These are phyloP conservation scores for Rhodotorula graminis DNA, from an alignment of 768 basidiomycete genomes.

Conservation along the genomic window DNA sequence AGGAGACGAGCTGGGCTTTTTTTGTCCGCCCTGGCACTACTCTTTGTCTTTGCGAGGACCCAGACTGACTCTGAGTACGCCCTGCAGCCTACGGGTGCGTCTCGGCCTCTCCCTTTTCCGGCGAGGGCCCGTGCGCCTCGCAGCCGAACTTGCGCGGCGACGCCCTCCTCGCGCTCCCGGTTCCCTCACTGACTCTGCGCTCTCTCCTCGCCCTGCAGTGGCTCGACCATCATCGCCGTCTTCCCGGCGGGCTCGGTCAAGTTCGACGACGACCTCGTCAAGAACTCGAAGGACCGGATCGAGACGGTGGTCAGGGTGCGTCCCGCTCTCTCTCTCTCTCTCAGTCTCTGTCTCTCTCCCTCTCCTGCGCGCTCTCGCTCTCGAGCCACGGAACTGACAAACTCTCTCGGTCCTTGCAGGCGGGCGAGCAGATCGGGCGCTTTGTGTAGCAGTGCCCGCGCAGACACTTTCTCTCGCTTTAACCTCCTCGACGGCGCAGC, in stretches of 20 bases:
- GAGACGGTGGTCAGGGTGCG: constrained; percentile 24
- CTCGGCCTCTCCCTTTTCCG: neutral
- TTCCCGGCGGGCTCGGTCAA: constrained; percentile 77
- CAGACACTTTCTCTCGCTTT: too few relatives aligned
- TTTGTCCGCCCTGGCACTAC: constrained; percentile 47
- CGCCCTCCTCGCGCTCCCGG: too few relatives aligned
- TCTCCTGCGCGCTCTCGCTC: neutral
- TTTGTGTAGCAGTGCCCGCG: neutral
- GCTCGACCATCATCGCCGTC: constrained; percentile 62
- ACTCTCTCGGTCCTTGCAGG: neutral
- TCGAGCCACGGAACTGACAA: neutral
- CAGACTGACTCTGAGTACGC: neutral
- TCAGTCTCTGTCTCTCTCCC: too few relatives aligned
- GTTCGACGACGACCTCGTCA: constrained; percentile 88
- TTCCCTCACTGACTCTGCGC: too few relatives aligned
- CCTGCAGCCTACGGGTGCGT: neutral
- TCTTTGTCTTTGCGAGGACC: neutral
- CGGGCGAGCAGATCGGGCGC: constrained; percentile 10
- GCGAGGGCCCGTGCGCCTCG: too few relatives aligned
- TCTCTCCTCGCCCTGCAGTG: constrained; percentile 63
- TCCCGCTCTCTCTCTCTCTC: neutral
- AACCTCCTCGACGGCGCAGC: too few relatives aligned
- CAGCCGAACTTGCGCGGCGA: too few relatives aligned
- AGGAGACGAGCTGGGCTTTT: constrained; percentile 72
- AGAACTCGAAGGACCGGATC: constrained; percentile 74